phyloP scores from a whole-genome alignment of 1,284 basidiomycete genomes.

The Cutaneotrichosporon cavernicola region DNA sequence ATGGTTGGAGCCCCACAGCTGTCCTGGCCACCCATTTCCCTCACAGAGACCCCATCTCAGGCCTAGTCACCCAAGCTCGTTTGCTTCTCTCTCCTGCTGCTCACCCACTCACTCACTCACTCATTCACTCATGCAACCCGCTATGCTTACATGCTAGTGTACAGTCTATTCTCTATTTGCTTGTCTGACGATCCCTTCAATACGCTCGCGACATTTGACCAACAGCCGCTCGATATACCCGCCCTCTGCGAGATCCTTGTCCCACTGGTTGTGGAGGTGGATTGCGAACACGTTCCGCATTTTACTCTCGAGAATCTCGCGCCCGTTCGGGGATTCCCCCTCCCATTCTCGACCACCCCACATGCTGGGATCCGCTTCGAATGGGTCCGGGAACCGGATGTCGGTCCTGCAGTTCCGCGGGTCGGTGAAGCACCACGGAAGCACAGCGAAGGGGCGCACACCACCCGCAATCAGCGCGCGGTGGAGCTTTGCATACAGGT shows the following conservation, averaged over 20 bases:
- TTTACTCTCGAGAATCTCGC: conserved; percentile 60
- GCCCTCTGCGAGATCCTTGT: conserved; percentile 68
- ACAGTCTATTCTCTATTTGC: background rate
- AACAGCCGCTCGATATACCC: conserved; percentile 81
- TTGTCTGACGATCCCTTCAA: background rate
- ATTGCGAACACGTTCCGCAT: conserved; percentile 76
- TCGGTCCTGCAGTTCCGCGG: conserved; percentile 83
- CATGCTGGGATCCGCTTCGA: conserved; percentile 62
- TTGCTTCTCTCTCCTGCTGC: background rate
- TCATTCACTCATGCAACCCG: too few relatives aligned
- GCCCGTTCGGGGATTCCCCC: conserved; percentile 46
- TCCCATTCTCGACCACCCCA: conserved; percentile 64
- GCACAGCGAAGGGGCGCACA: conserved; percentile 78
- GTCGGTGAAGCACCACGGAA: conserved; percentile 91
- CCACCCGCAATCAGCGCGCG: conserved; percentile 70
- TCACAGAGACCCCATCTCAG: too few relatives aligned
- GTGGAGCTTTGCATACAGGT: conserved; percentile 83
- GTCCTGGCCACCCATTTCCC: too few relatives aligned
- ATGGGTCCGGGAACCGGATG: conserved; percentile 87
- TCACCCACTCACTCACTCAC: background rate
- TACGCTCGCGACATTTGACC: conserved; percentile 59
- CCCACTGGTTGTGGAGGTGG: conserved; percentile 92
- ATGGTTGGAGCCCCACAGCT: background rate
- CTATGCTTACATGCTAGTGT: too few relatives aligned
- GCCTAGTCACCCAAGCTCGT: too few relatives aligned